Conservation (phyloP, 495 filamentous ascomycete genomes). For the Tuber umbilicatum region DNA sequence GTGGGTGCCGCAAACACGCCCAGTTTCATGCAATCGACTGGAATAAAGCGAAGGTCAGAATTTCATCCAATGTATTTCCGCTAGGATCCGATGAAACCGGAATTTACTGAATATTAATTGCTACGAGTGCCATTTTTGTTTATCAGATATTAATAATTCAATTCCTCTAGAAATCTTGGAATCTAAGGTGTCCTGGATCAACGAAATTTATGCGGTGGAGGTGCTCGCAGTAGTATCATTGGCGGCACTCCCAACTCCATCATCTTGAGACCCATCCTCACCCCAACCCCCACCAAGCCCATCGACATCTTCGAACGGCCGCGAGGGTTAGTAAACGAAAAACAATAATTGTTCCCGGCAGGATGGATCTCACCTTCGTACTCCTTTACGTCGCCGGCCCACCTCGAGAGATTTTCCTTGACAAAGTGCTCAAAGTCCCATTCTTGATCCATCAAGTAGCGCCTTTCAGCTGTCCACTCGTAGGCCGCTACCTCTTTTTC, state of each 20-base stretch:
- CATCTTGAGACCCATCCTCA: conserved; percentile 10
- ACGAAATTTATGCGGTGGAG: neutral
- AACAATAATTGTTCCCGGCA: neutral
- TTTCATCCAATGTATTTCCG: neutral
- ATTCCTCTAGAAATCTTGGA: neutral
- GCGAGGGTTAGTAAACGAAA: neutral
- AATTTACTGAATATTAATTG: neutral
- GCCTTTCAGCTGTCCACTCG: conserved; percentile 48
- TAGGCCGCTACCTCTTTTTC: conserved; percentile 69
- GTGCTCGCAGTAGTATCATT: neutral
- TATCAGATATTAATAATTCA: neutral
- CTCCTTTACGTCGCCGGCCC: conserved; percentile 24
- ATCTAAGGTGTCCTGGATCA: neutral
- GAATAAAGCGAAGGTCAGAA: neutral
- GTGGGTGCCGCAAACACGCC: neutral
- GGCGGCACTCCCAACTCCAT: neutral
- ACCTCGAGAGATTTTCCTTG: conserved; percentile 26
- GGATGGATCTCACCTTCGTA: conserved; percentile 22
- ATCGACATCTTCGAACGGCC: conserved; percentile 23
- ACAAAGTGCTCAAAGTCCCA: conserved; percentile 38
- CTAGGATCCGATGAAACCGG: neutral
- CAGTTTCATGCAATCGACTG: neutral
- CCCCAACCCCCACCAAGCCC: conserved; percentile 19
- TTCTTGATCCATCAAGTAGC: conserved; percentile 21
- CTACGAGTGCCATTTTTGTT: neutral